Percentiles rank a stretch among this genome's conserved stretches.
phyloP scores from a whole-genome alignment of 768 basidiomycete species.

The Tricholoma saponaceum region DNA sequence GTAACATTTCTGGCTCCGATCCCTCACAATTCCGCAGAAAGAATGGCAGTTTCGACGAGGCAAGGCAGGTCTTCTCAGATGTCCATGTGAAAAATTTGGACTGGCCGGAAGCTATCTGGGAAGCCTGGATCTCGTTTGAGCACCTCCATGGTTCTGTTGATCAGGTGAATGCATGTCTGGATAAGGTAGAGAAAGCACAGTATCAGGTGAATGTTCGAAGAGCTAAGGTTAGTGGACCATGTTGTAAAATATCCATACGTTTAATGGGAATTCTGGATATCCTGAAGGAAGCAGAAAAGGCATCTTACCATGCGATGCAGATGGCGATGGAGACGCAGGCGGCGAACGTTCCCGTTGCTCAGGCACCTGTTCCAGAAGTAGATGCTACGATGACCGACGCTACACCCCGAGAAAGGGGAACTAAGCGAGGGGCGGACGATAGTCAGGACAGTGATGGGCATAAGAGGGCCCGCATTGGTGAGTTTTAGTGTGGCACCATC shows the following conservation, averaged over 20 bases:
- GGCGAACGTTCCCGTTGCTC: constrained; percentile 26
- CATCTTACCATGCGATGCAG: constrained; percentile 47
- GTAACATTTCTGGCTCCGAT: constrained; percentile 1
- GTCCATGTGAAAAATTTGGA: constrained; percentile 74
- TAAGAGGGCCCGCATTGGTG: constrained; percentile 66
- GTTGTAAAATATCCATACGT: background rate
- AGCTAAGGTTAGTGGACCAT: constrained; percentile 46
- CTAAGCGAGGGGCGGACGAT: constrained; percentile 61
- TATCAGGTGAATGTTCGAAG: constrained; percentile 58
- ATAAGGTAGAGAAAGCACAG: constrained; percentile 63
- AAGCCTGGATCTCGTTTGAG: constrained; percentile 88
- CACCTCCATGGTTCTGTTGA: constrained; percentile 72
- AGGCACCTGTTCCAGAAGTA: constrained; percentile 16
- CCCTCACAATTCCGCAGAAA: constrained; percentile 33
- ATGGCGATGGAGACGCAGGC: constrained; percentile 38
- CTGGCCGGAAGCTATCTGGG: constrained; percentile 95
- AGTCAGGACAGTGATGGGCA: constrained; percentile 25
- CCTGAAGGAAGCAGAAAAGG: constrained; percentile 60
- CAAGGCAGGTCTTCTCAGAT: constrained; percentile 64
- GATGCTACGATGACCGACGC: constrained; percentile 38
- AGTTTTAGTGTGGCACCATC: constrained; percentile 11
- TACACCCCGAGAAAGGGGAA: constrained; percentile 30
- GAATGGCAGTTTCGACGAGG: constrained; percentile 49
- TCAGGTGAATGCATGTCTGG: constrained; percentile 58
- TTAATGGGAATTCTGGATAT: background rate